These are phyloP conservation scores for Starmerella tilneyi DNA, from an alignment of 805 yeast genomes.

Conservation along the genomic window DNA sequence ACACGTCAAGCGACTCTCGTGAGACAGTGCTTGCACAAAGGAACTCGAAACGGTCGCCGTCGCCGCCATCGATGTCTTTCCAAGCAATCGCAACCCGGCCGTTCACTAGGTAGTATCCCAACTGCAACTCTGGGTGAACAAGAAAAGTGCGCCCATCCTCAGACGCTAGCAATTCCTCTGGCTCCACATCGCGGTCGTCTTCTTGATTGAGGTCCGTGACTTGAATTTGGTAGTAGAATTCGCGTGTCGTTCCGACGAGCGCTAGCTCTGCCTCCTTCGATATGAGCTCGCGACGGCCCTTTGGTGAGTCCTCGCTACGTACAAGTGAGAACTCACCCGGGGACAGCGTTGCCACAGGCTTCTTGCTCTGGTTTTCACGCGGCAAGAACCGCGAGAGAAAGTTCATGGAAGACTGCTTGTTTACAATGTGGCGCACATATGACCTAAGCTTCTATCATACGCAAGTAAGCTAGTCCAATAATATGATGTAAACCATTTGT, in stretches of 20 bases:
- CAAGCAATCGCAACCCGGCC: slow-evolving; percentile 58
- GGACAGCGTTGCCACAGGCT: slow-evolving; percentile 61
- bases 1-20: slow-evolving; percentile 42
- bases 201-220: slow-evolving; percentile 58
- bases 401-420: slow-evolving; percentile 24
- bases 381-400: slow-evolving; percentile 20
- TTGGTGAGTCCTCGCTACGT: slow-evolving; percentile 70
- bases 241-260: slow-evolving; percentile 56
- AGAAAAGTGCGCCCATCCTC: slow-evolving; percentile 44
- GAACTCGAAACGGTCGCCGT: slow-evolving; percentile 75
- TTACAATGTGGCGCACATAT: slow-evolving; percentile 8
- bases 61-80: slow-evolving; percentile 78
- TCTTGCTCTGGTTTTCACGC: slow-evolving; percentile 13
- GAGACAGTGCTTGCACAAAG: slow-evolving; percentile 51
- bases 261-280: slow-evolving; percentile 71
- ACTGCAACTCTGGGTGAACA: slow-evolving; percentile 49
- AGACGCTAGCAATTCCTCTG: slow-evolving; percentile 34
- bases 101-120: slow-evolving; percentile 45
- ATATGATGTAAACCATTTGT: too few relatives aligned
- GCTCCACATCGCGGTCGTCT: slow-evolving; percentile 39
- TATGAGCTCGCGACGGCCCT: slow-evolving; percentile 62
- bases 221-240: slow-evolving; percentile 58
- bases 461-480: too few relatives aligned
- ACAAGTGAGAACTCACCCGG: slow-evolving; percentile 68
- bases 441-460: too few relatives aligned